Evolutionary conservation across 2,329 filamentous ascomycete genomes (phyloP).

Genomic region (Colletotrichum gigasporum): DNA sequence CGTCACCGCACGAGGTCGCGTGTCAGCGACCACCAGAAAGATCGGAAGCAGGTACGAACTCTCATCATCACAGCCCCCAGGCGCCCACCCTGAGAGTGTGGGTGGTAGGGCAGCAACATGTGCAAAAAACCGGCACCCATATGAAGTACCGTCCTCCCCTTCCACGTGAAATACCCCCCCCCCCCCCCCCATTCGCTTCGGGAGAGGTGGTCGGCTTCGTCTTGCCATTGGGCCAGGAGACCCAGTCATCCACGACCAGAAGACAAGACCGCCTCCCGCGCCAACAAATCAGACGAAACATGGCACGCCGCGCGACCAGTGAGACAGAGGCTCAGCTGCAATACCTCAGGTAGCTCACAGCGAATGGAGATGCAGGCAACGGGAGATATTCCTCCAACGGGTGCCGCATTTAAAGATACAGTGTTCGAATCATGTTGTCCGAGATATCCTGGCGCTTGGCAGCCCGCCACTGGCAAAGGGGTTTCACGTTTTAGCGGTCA

Average conservation of each 20-base stretch:
- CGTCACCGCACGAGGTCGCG: constrained; percentile 24
- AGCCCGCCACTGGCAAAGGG: constrained; percentile 15
- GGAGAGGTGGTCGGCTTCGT: background rate
- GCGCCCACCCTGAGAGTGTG: background rate
- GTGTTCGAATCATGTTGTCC: constrained; percentile 22
- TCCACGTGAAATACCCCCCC: constrained; percentile 18
- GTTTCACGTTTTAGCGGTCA: constrained; percentile 33
- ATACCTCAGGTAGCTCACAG: background rate
- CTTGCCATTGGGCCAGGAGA: constrained; percentile 6
- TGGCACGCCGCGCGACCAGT: constrained; percentile 12
- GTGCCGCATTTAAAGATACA: constrained; percentile 8
- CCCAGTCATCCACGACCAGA: constrained; percentile 3
- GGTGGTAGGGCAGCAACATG: constrained; percentile 13
- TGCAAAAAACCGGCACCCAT: background rate
- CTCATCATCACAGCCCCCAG: constrained; percentile 18
- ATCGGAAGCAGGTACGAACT: constrained; percentile 30
- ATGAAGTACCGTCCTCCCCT: background rate
- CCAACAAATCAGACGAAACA: constrained; percentile 30
- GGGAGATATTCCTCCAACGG: constrained; percentile 3
- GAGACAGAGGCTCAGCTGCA: constrained; percentile 15
- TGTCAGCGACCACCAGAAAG: constrained; percentile 24
- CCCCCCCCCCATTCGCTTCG: background rate
- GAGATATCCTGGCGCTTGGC: constrained; percentile 25
- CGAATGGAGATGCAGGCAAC: constrained; percentile 3
- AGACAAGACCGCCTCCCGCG: constrained; percentile 17